A percentile compares a stretch with the other conserved stretches of the same genome.
Evolutionary conservation across 1,284 basidiomycete species (phyloP).

Genomic region (Quambalaria eucalypti): DNA sequence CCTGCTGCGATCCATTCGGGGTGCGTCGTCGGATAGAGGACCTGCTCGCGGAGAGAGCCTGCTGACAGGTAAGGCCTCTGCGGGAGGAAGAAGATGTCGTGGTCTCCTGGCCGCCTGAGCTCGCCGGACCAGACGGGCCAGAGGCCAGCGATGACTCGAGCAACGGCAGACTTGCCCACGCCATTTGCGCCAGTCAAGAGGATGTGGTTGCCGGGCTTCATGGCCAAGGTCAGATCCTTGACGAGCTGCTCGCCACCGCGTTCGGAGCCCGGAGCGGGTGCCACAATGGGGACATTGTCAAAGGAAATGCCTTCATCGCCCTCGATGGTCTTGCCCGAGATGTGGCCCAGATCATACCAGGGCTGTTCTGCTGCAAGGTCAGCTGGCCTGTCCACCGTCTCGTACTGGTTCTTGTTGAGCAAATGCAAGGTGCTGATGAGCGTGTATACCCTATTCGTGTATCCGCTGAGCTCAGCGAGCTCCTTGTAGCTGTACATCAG

Average conservation of each 20-base stretch:
- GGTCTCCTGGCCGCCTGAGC: conserved; percentile 30
- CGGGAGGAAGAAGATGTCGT: conserved; percentile 74
- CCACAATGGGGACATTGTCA: conserved; percentile 60
- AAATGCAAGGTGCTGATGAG: conserved; percentile 73
- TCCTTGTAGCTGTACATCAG: conserved; percentile 79
- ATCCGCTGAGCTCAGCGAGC: conserved; percentile 80
- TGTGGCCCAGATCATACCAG: conserved; percentile 44
- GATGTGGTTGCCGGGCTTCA: conserved; percentile 73
- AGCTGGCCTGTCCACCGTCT: conserved; percentile 32
- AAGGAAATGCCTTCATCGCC: conserved; percentile 26
- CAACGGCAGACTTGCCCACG: conserved; percentile 87
- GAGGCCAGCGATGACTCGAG: conserved; percentile 76
- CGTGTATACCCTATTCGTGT: conserved; percentile 67
- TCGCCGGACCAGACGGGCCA: conserved; percentile 59
- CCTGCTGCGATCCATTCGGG: conserved; percentile 48
- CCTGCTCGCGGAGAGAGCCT: conserved; percentile 79
- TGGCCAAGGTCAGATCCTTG: conserved; percentile 61
- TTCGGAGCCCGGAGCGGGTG: conserved; percentile 56
- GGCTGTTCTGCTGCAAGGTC: conserved; percentile 28
- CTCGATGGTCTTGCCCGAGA: conserved; percentile 45
- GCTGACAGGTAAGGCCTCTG: conserved; percentile 84
- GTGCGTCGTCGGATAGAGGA: conserved; percentile 47
- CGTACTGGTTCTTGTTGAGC: conserved; percentile 41
- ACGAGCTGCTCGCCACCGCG: conserved; percentile 60
- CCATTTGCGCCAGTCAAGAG: conserved; percentile 77